Evolutionary conservation across 306 rosid genomes (phyloP), one percentile per base, ranked within the genome.

Genomic region (Begonia masoniana): DNA sequence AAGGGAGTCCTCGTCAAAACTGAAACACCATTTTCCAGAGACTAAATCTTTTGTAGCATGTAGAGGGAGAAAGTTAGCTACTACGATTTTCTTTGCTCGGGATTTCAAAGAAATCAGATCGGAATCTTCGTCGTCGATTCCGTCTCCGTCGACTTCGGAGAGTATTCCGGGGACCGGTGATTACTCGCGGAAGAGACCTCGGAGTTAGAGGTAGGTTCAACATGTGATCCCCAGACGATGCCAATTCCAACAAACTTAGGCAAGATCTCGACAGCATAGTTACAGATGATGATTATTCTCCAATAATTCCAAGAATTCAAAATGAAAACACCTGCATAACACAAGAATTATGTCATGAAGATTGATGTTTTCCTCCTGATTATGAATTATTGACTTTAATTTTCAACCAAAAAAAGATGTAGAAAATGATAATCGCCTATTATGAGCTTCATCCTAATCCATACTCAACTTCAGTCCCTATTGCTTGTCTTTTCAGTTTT

Each of bases 31-130:
- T 53, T 43, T 66, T 46, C 86, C 84, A 9, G 88, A 68, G 26
- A 50, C 48, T 26, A 60, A 15, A 72, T 85, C 97, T 71, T 63
- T 80, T 15, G 70, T 61, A 15, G 85, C 75, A 69, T 80, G 60
- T 23, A 88, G 54, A 63, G 97, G 97, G 64, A 88, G 87, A 64
- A 71, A 77, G 57, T 74, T 74, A 13, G 97, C 64, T 62, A 85
- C 94, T 43, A 88, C 15, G 24, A 88, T 76, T 50, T 68, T 78
- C 74, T 70, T 82, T 59, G 54, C 68, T 2, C 43, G 55, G 55
- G 62, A 21, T 47, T 57, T 82, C n/a, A 73, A 58, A 4, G 81
- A 41, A 56, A 57, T 31, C 62, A 51, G 55, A 21, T 58, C 57
- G 21, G 26, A 59, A 59, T 61, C 78, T 54, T 69, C 76, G 14